Conservation (phyloP, 192 early-diverging fungal species). For the Ramicandelaber brevisporus region DNA sequence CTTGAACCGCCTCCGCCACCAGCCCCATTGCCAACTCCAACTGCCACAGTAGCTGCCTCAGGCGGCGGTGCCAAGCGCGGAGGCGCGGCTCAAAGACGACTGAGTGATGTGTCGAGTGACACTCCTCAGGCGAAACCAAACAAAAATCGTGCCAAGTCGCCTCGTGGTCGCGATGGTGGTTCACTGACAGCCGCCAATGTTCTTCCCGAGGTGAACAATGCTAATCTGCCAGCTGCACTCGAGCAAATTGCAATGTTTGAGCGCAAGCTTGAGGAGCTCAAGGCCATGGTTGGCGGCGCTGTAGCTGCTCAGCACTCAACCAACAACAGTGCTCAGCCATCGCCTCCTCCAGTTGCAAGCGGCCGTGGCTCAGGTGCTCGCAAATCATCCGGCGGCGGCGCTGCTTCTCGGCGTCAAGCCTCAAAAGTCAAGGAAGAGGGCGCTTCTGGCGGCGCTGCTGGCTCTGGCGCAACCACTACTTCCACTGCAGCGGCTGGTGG, state of each 20-base stretch:
- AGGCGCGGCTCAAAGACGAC: background rate
- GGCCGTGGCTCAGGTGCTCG: background rate
- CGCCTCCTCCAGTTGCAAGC: background rate
- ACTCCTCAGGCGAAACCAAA: too few relatives aligned
- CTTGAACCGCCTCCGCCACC: constrained; percentile 4
- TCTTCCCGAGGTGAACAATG: too few relatives aligned
- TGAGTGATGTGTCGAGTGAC: constrained; percentile 10
- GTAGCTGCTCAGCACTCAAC: too few relatives aligned
- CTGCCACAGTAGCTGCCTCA: constrained; percentile 14
- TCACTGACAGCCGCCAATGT: constrained; percentile 9
- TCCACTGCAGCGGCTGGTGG: too few relatives aligned
- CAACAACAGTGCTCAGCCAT: background rate
- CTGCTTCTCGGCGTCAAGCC: background rate
- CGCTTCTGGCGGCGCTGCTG: too few relatives aligned
- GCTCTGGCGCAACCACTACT: too few relatives aligned
- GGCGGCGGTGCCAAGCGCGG: constrained; percentile 18
- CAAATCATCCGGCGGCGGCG: background rate
- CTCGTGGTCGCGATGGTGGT: constrained; percentile 14
- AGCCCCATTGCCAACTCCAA: constrained; percentile 8
- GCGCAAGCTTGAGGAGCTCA: constrained; percentile 17
- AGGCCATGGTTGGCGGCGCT: too few relatives aligned
- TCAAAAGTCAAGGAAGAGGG: constrained; percentile 5
- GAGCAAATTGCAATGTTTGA: constrained; percentile 17
- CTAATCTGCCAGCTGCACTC: constrained; percentile 18
- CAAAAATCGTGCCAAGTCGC: too few relatives aligned